These are phyloP conservation scores for Boletus subparvulus DNA, from an alignment of 768 basidiomycete genomes.

Conservation along the genomic window DNA sequence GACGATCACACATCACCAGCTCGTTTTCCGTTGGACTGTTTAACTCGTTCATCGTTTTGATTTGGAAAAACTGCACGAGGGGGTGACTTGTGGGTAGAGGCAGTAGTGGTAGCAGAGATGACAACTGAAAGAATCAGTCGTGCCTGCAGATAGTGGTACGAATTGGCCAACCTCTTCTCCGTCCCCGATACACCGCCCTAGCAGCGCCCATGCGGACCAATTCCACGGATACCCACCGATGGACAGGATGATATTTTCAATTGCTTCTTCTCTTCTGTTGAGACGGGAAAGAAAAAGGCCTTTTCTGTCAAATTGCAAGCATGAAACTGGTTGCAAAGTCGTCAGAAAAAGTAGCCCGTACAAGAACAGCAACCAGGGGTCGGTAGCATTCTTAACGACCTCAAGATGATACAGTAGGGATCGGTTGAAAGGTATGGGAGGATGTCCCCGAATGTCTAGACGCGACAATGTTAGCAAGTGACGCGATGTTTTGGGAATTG, in stretches of 20 bases:
- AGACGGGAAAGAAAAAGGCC: conserved; percentile 80
- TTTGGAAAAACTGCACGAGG: conserved; percentile 72
- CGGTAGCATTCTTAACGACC: conserved; percentile 53
- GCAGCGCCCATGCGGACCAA: conserved; percentile 88
- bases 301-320: conserved; percentile 50
- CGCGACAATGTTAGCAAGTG: background rate
- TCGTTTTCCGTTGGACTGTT: conserved; percentile 89
- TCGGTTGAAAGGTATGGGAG: conserved; percentile 62
- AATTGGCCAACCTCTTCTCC: conserved; percentile 70
- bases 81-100: conserved; percentile 53
- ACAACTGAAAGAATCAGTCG: conserved; percentile 36
- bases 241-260: conserved; percentile 75
- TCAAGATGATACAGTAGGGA: conserved; percentile 58
- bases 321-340: background rate
- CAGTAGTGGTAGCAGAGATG: conserved; percentile 43
- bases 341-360: conserved; percentile 28
- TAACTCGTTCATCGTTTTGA: conserved; percentile 86
- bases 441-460: conserved; percentile 68
- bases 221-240: conserved; percentile 85
- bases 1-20: conserved; percentile 73
- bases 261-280: conserved; percentile 79
- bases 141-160: background rate
- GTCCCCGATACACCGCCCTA: conserved; percentile 78
- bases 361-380: conserved; percentile 88
- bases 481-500: background rate